Evolutionary conservation across 129 eudicot species (phyloP).

Genomic region (Helianthus tuberosus): DNA sequence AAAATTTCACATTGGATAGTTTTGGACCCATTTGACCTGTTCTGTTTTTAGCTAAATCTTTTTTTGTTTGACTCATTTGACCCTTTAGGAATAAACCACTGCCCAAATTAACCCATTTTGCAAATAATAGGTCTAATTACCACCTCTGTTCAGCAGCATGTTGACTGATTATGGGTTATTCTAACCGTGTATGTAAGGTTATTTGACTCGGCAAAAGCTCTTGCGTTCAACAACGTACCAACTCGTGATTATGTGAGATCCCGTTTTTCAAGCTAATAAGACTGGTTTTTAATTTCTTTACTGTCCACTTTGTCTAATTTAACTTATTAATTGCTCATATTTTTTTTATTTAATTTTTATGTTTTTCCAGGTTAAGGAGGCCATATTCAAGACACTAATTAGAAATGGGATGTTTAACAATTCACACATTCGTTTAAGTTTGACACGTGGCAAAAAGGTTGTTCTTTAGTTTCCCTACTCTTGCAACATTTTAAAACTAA

Average conservation of each 20-base stretch:
- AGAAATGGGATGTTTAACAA: slow-evolving; percentile 91
- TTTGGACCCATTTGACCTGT: neutral
- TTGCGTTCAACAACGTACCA: slow-evolving; percentile 84
- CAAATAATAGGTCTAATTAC: neutral
- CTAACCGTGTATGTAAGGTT: slow-evolving; percentile 46
- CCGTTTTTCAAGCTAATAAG: neutral
- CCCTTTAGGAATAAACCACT: neutral
- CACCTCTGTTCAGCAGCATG: slow-evolving; percentile 6
- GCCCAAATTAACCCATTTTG: neutral
- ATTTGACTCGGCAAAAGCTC: slow-evolving; percentile 96
- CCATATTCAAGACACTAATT: slow-evolving; percentile 83
- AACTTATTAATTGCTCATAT: neutral
- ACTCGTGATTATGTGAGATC: slow-evolving; percentile 74
- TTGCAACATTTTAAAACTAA: neutral
- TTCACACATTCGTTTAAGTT: slow-evolving; percentile 88
- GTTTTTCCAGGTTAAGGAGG: slow-evolving; percentile 74
- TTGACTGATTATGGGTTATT: neutral
- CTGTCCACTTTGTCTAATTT: neutral
- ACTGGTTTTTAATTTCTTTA: neutral
- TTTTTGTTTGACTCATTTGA: neutral
- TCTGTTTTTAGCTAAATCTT: neutral
- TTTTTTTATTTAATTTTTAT: slow-evolving; percentile 4
- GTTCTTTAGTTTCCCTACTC: slow-evolving; percentile 3
- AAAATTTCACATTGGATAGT: neutral
- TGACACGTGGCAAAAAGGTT: slow-evolving; percentile 98